Percentiles rank a stretch among this genome's conserved stretches.
Evolutionary conservation across 2,329 filamentous ascomycete genomes (phyloP).

Genomic region (Trichoderma endophyticum): DNA sequence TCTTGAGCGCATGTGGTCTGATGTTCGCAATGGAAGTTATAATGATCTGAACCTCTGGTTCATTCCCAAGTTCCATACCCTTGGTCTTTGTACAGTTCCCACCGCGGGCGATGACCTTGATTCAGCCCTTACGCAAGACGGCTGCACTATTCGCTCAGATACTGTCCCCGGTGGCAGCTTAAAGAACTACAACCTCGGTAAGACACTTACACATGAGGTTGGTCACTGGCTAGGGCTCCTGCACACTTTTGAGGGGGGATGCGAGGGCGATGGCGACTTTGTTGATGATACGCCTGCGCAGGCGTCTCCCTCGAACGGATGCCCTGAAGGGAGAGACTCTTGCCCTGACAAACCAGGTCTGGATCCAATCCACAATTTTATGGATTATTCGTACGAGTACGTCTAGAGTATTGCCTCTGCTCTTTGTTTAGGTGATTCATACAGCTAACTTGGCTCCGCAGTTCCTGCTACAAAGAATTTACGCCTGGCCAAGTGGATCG

Average conservation of each 20-base stretch:
- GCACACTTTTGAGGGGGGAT: slow-evolving; percentile 42
- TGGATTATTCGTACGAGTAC: slow-evolving; percentile 28
- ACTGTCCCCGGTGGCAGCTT: slow-evolving; percentile 24
- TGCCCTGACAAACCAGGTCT: slow-evolving; percentile 27
- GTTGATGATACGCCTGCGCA: slow-evolving; percentile 40
- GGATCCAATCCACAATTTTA: slow-evolving; percentile 31
- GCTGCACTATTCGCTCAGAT: slow-evolving; percentile 22
- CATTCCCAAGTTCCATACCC: slow-evolving; percentile 26
- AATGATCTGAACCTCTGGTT: slow-evolving; percentile 46
- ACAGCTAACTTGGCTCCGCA: not conserved
- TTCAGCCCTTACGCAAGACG: slow-evolving; percentile 18
- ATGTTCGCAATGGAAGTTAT: slow-evolving; percentile 39
- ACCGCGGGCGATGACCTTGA: slow-evolving; percentile 24
- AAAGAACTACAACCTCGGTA: slow-evolving; percentile 31
- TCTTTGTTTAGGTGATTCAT: not conserved
- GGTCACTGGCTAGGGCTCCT: slow-evolving; percentile 45
- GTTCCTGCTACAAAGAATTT: slow-evolving; percentile 20
- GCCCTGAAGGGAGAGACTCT: slow-evolving; percentile 30
- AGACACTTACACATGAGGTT: slow-evolving; percentile 35
- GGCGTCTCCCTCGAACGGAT: slow-evolving; percentile 27
- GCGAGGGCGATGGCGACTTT: slow-evolving; percentile 32
- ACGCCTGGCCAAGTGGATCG: slow-evolving; percentile 20
- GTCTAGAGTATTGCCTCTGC: not conserved
- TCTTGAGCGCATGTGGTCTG: slow-evolving; percentile 36
- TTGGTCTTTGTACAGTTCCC: slow-evolving; percentile 44